Evolutionary conservation across 306 rosid genomes (phyloP), one percentile per base, ranked within the genome.

Genomic region (Gastrolobium villosum): DNA sequence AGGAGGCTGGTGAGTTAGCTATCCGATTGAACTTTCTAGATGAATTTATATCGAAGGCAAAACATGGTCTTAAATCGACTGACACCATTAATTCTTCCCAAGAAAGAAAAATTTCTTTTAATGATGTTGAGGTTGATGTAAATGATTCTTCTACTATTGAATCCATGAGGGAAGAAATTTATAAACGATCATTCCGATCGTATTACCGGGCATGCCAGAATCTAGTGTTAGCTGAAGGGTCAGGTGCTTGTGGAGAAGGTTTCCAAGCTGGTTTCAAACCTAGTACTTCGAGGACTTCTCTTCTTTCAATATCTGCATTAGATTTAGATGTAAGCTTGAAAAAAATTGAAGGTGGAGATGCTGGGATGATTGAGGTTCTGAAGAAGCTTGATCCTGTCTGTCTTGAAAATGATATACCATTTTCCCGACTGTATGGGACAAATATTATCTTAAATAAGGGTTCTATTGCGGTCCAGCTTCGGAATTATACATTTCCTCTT

Each of bases 221-320:
- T 73, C 79, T 96, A 60, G 84, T 76, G 66, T 80, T 81, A 62
- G 81, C 97, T 67, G 89, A 93, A 87, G 94, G 99, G 86, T 96
- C 97, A 52, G 97, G 99, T 83, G 94, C 98, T 60, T 91, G 88
- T 74, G 57, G 55, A 70, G 90, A 84, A 72, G 96, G 92, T 60
- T 90, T 96, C 84, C 99, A 96, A 89, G 66, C 92, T 86, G 99
- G 99, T 81, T 96, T 96, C 79, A 93, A 82, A 83, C 88, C 94
- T 32, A 96, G 97, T 83, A 82, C 93, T 50, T 79, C 91, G 10
- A 89, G 99, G 75, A 83, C 88, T 79, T 96, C 96, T 70, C 91
- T 96, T 84, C 89, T 96, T 80, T 93, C 97, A 14, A 84, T 96
- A 84, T 44, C 90, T 74, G 98, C 94, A 8, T 69, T 79, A 44